Evolutionary conservation across 805 yeast genomes (phyloP).

Genomic region (Lipomyces starkeyi): DNA sequence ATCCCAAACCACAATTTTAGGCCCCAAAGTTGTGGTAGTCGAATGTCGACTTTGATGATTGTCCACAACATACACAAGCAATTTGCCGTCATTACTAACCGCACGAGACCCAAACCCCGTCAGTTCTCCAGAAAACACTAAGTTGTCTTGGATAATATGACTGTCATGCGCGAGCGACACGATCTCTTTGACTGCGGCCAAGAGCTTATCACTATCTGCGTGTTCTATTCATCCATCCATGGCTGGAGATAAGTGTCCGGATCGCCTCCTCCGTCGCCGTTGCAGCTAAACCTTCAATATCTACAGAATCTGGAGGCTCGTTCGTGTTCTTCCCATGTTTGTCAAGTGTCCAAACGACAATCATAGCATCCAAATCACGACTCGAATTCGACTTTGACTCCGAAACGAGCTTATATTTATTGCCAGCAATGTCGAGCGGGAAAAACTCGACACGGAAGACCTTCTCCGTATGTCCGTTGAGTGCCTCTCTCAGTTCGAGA

Average conservation of each 20-base stretch:
- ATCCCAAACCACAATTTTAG: background rate
- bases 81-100: slow-evolving; percentile 1
- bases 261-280: background rate
- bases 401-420: slow-evolving; percentile 1
- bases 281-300: background rate
- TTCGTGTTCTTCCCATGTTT: background rate
- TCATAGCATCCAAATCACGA: background rate
- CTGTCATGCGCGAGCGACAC: background rate
- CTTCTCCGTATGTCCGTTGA: slow-evolving; percentile 6
- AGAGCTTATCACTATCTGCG: background rate
- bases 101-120: background rate
- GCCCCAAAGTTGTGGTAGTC: background rate
- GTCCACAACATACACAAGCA: background rate
- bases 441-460: background rate
- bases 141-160: background rate
- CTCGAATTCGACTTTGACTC: background rate
- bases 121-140: background rate
- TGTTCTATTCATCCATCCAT: background rate
- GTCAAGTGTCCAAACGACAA: slow-evolving; percentile 5
- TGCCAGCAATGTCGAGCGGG: background rate
- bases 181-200: background rate
- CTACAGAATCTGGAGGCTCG: background rate
- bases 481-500: background rate
- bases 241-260: background rate
- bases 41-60: background rate